A percentile compares a stretch with the other conserved stretches of the same genome.
Evolutionary conservation across 2,329 filamentous ascomycete species (phyloP).

Genomic region (Alternaria gaisen): DNA sequence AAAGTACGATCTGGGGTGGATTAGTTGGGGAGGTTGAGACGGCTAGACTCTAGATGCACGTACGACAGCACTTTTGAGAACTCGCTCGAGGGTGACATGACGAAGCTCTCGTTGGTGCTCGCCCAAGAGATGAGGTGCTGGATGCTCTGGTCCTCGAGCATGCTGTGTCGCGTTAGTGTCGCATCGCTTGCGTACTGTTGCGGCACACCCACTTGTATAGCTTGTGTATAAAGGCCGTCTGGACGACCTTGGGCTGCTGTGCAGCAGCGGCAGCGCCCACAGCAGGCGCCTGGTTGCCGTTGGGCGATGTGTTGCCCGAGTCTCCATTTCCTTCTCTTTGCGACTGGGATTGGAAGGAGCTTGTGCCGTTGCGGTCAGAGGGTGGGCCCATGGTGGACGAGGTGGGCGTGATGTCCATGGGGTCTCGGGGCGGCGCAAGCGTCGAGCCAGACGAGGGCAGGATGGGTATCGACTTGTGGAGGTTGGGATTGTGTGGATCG

Average conservation of each 20-base stretch:
- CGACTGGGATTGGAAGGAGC: conserved; percentile 13
- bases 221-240: conserved; percentile 99
- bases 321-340: conserved; percentile 40
- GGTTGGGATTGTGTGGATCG: conserved; percentile 52
- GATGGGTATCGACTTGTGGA: conserved; percentile 62
- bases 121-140: conserved; percentile 98
- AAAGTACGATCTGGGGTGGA: conserved; percentile 82
- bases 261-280: conserved; percentile 73
- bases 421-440: conserved; percentile 57
- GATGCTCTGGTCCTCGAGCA: conserved; percentile 94
- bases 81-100: conserved; percentile 97
- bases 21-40: conserved; percentile 39
- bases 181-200: conserved; percentile 11
- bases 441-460: conserved; percentile 59
- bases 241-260: conserved; percentile 95
- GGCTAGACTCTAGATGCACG: conserved; percentile 54
- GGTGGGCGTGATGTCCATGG: conserved; percentile 62
- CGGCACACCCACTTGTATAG: conserved; percentile 82
- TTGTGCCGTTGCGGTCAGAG: conserved; percentile 53
- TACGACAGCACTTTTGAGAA: conserved; percentile 98
- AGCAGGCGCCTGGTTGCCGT: conserved; percentile 54
- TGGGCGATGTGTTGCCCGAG: conserved; percentile 40
- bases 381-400: conserved; percentile 60
- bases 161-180: conserved; percentile 66
- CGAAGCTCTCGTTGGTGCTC: conserved; percentile 90